Evolutionary conservation across 352 stramenopile genomes (phyloP).

Genomic region (Phytophthora pistaciae): DNA sequence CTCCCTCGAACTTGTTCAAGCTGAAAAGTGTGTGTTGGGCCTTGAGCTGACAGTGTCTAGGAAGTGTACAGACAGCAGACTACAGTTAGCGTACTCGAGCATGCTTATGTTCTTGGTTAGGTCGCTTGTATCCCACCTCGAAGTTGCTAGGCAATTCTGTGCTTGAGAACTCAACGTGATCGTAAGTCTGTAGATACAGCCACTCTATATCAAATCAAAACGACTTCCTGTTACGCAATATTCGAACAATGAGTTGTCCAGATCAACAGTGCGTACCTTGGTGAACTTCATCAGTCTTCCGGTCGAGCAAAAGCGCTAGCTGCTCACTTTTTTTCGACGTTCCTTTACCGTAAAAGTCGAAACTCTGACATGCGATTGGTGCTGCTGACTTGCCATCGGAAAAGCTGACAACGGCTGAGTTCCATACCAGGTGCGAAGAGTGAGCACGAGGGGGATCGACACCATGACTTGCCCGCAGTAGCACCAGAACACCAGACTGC

Average conservation of each 20-base stretch:
- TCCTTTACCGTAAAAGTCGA: conserved; percentile 51
- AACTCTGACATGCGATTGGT: conserved; percentile 19
- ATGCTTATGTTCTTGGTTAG: neutral
- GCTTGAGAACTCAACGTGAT: conserved; percentile 40
- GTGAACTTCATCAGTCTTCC: conserved; percentile 16
- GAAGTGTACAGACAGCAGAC: neutral
- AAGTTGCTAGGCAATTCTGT: conserved; percentile 10
- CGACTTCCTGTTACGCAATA: neutral
- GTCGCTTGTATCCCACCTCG: conserved; percentile 22
- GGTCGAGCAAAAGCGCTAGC: conserved; percentile 40
- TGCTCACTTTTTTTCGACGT: conserved; percentile 38
- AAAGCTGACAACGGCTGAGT: conserved; percentile 29
- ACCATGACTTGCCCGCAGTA: conserved; percentile 32
- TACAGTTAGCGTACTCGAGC: conserved; percentile 13
- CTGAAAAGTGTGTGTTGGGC: conserved; percentile 25
- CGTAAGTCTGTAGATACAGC: conserved; percentile 47
- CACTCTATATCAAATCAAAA: neutral
- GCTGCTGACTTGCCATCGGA: conserved; percentile 11
- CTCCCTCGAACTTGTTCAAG: conserved; percentile 31
- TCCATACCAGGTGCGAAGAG: conserved; percentile 20
- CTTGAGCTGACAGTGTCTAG: conserved; percentile 15
- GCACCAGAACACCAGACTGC: conserved; percentile 33
- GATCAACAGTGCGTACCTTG: conserved; percentile 35
- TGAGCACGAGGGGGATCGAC: neutral
- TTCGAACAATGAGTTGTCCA: neutral